Evolutionary conservation across 2,329 filamentous ascomycete genomes (phyloP), one percentile per base, ranked within the genome.

Genomic region (Venturia nashicola): DNA sequence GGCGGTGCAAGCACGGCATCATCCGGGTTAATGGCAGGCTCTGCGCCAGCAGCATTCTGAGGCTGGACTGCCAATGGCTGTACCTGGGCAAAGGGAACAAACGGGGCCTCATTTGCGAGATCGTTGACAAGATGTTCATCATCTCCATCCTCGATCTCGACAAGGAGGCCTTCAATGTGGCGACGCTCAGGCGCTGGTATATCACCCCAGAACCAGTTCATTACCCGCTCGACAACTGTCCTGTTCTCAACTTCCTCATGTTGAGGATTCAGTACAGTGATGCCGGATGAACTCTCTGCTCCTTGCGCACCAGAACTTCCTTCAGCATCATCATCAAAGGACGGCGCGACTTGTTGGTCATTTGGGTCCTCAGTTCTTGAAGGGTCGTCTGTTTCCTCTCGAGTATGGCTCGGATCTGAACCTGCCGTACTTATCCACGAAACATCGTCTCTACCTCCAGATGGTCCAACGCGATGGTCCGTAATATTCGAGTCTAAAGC

Each of bases 121-220:
- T 86, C 80, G 65, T 83, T 78, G 27, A 86, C 80, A 34, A 85
- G 74, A 57, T 83, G 82, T 62, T 86, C 86, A 67, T 86, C 85
- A 62, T 86, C 73, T 39, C 54, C 69, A 36, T 36, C 63, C 40
- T 63, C 70, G 27, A 72, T 72, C n/a, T 72, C 71, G 11, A 64
- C 63, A 36, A 57, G 23, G 2, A 36, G 16, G 61, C 66, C 59
- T 36, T 65, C 68, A 46, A 66, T 65, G n/a, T 67, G 66, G 7
- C 36, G 40, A 36, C 46, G 32, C 32, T 42, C 61, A 54, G 27
- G 23, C 12, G 42, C 36, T 23, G 42, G 62, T 23, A 80, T 74
- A 62, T 79, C 79, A 11, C 75, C 78, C 74, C 78, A 81, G 65
- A 80, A 75, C 77, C 77, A 81, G 60, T 81, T 74, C 23, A 75